phyloP scores from a whole-genome alignment of 106 monocot genomes.

The Ottelia alismoides region DNA sequence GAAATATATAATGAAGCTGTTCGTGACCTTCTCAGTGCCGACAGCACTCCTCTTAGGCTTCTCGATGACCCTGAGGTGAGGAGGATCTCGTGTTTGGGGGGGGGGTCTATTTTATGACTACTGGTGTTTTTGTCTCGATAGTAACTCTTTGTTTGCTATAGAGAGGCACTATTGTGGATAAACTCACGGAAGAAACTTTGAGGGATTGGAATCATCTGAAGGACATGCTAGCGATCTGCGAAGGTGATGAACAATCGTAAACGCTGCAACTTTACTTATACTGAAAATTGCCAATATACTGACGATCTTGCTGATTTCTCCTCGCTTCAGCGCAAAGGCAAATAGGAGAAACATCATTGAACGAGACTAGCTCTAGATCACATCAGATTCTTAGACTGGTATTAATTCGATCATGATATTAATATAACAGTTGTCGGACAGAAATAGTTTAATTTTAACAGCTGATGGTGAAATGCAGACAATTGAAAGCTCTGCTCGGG shows the following conservation, averaged over 20 bases:
- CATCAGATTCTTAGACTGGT: slow-evolving; percentile 99
- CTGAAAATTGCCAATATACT: neutral
- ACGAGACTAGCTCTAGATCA: slow-evolving; percentile 95
- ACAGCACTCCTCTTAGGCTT: slow-evolving; percentile 73
- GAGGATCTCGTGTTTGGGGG: neutral
- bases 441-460: neutral
- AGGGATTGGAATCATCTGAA: slow-evolving; percentile 56
- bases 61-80: slow-evolving; percentile 95
- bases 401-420: neutral
- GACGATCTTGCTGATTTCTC: too few species aligned
- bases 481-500: slow-evolving; percentile 89
- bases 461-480: slow-evolving; percentile 32
- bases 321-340: slow-evolving; percentile 69
- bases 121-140: neutral
- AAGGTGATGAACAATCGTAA: slow-evolving; percentile 34
- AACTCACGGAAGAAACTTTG: slow-evolving; percentile 52
- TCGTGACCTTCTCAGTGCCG: slow-evolving; percentile 80
- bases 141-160: slow-evolving; percentile 7
- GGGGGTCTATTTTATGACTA: neutral
- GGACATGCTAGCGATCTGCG: slow-evolving; percentile 58
- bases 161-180: slow-evolving; percentile 70
- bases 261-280: neutral
- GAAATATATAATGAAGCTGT: slow-evolving; percentile 99
- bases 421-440: neutral
- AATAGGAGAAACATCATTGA: slow-evolving; percentile 84